Evolutionary conservation across 805 yeast species (phyloP), one percentile per base, ranked within the genome.

Genomic region (Zygosaccharomyces siamensis): DNA sequence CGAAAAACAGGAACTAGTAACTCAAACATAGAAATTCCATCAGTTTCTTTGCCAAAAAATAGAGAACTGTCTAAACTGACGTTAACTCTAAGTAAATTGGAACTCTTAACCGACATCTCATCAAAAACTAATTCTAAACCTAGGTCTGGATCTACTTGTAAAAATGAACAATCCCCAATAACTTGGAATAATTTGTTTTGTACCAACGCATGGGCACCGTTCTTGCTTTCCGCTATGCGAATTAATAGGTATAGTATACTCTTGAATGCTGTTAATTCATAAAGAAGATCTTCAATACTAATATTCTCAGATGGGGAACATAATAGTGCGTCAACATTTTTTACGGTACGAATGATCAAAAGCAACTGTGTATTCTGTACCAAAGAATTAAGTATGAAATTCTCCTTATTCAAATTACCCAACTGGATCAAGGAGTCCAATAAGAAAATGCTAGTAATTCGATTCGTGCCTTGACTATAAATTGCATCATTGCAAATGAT

Each of bases 211-310:
- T 79, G 78, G 0, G 97, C 89, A 3, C 99, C 98, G 7, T 64
- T 61, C 53, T 86, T 79, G 0, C 86, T 79, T 60, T 85, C 88
- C 0, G 95, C 88, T 10, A 92, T 76, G 55, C 93, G 77, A 1
- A 83, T 74, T 52, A 92, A 69, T 43, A 90, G 75, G 49, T 82
- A 81, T 37, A 88, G 63, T 0, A 85, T 79, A 0, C 92, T 75
- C 57, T 84, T 86, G 69, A 84, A 85, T 1, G 87, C 83, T 0
- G 93, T 85, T 24, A 87, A 65, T 58, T 89, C 96, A 63, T 84
- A 84, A 1, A 87, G 64, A 23, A 85, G 66, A 3, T 79, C 68
- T 49, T 81, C 81, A 43, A 80, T 57, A 12, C 78, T 72, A 7
- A 78, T 66, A 26, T 68, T 64, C 42, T 66, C 70, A 10, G 55